A percentile compares a stretch with the other conserved stretches of the same genome.
Conservation (phyloP, 495 filamentous ascomycete species). For the Penicillium turbatum region DNA sequence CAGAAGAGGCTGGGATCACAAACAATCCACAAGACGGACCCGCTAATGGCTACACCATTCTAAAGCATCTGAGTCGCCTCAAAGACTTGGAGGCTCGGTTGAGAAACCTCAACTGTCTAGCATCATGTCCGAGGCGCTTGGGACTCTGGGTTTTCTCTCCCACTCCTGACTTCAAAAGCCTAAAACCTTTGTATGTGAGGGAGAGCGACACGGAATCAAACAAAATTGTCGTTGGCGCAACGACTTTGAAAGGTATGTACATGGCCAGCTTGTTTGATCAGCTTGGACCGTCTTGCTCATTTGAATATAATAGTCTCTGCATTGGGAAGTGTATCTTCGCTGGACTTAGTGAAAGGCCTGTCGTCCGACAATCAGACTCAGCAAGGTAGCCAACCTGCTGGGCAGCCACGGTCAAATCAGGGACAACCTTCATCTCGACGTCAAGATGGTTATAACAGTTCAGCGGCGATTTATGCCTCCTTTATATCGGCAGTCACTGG, state of each 20-base stretch:
- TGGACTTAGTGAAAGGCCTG: conserved; percentile 39
- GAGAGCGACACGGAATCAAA: conserved; percentile 30
- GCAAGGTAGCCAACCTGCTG: conserved; percentile 15
- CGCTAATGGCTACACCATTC: conserved; percentile 40
- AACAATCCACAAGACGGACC: conserved; percentile 35
- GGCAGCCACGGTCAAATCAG: conserved; percentile 29
- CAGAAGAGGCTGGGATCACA: conserved; percentile 36
- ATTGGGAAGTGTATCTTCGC: conserved; percentile 35
- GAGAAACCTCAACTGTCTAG: conserved; percentile 36
- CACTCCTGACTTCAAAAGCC: conserved; percentile 39
- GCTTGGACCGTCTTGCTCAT: conserved; percentile 7
- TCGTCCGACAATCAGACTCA: conserved; percentile 31
- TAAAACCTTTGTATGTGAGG: conserved; percentile 27
- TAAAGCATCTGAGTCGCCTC: conserved; percentile 44
- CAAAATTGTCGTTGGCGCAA: conserved; percentile 33
- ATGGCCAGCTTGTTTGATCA: neutral
- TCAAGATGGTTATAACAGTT: conserved; percentile 33
- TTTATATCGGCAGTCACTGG: conserved; percentile 44
- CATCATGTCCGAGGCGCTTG: conserved; percentile 41
- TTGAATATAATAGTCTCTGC: conserved; percentile 34
- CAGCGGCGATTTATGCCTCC: conserved; percentile 41
- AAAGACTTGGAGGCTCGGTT: conserved; percentile 43
- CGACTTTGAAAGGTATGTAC: conserved; percentile 37
- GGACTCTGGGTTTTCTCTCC: conserved; percentile 45
- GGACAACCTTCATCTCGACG: conserved; percentile 26